Evolutionary conservation across 2,329 filamentous ascomycete species (phyloP).

Genomic region (Colletotrichum caudatum): DNA sequence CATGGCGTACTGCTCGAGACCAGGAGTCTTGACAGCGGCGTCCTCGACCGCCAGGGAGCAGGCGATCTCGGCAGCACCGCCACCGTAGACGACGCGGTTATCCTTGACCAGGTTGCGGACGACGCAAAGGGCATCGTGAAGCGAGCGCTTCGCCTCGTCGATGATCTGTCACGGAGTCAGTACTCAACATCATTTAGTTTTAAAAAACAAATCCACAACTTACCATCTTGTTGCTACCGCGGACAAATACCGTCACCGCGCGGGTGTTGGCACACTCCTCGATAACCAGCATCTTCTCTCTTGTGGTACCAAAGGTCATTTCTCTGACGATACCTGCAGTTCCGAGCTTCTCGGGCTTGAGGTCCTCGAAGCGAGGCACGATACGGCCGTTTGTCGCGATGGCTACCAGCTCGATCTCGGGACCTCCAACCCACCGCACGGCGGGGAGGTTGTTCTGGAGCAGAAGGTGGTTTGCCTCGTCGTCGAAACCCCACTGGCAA

Average conservation of each 20-base stretch:
- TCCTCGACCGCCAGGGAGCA: constrained; percentile 97
- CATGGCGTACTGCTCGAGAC: constrained; percentile 99
- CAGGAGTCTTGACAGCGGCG: constrained; percentile 91
- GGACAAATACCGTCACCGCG: constrained; percentile 95
- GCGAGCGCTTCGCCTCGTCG: constrained; percentile 96
- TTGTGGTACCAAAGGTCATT: constrained; percentile 95
- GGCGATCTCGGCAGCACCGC: constrained; percentile 95
- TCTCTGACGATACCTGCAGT: constrained; percentile 90
- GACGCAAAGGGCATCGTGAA: constrained; percentile 97
- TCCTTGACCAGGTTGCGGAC: constrained; percentile 96
- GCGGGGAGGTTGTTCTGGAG: constrained; percentile 96
- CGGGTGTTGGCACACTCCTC: constrained; percentile 99
- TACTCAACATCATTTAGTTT: not conserved
- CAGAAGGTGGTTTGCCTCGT: constrained; percentile 97
- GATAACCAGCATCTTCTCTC: constrained; percentile 99
- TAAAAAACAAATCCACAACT: constrained; percentile 46
- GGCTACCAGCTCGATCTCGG: constrained; percentile 97
- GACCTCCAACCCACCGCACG: constrained; percentile 97
- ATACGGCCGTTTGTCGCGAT: constrained; percentile 99
- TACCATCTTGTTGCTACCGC: constrained; percentile 99
- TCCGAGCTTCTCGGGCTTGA: constrained; percentile 91
- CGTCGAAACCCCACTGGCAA: constrained; percentile 99
- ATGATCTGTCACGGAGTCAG: constrained; percentile 78
- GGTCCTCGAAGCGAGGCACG: constrained; percentile 95
- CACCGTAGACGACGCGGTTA: constrained; percentile 97